These are phyloP conservation scores for Aureobasidium subglaciale DNA, from an alignment of 2,329 filamentous ascomycete species.

Conservation along the genomic window DNA sequence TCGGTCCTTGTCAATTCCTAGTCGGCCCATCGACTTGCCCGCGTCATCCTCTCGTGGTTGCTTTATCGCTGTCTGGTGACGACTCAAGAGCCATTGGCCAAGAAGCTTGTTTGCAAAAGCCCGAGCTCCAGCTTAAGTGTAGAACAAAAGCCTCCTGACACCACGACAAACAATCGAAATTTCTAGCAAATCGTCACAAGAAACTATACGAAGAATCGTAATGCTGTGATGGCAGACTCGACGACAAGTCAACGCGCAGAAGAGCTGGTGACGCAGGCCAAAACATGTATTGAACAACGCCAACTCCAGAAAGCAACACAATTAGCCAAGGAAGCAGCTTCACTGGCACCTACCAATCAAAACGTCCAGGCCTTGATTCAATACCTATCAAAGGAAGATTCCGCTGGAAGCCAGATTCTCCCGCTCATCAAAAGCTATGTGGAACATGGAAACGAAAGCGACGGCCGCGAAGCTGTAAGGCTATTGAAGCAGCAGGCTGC, in stretches of 20 bases:
- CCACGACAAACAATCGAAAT: neutral
- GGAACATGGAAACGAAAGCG: conserved; percentile 27
- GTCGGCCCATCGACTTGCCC: neutral
- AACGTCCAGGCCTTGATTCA: conserved; percentile 3
- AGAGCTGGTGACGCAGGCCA: neutral
- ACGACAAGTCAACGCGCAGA: conserved; percentile 9
- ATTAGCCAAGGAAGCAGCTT: conserved; percentile 13
- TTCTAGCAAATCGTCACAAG: neutral
- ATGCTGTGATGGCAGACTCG: conserved; percentile 10
- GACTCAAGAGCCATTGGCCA: neutral
- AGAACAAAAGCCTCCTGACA: neutral
- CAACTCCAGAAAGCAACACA: conserved; percentile 12
- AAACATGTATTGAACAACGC: conserved; percentile 4
- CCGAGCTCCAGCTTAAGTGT: conserved; percentile 12
- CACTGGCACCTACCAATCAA: conserved; percentile 10
- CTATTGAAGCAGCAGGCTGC: conserved; percentile 23
- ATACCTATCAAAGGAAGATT: neutral
- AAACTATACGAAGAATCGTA: neutral
- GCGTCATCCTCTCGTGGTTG: conserved; percentile 3
- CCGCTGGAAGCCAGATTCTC: neutral
- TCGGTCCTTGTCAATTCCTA: neutral
- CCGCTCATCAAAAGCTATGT: conserved; percentile 20
- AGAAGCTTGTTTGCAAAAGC: neutral
- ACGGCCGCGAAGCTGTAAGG: conserved; percentile 34
- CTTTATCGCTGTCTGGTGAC: neutral